Base-by-base conservation (phyloP, 805 yeast species). In the Alloascoidea hylecoeti region DNA sequence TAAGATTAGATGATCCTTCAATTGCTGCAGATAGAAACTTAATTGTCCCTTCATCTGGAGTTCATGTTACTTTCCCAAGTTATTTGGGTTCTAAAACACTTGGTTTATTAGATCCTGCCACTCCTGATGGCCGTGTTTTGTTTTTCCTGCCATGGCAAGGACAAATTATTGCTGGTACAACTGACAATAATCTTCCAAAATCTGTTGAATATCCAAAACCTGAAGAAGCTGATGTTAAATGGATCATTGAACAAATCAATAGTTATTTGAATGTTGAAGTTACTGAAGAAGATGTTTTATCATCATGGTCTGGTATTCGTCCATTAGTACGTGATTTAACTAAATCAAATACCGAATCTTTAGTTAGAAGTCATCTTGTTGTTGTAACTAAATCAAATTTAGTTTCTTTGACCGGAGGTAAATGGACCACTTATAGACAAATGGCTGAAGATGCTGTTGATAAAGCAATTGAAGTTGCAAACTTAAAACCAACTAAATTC, bases 111-210 rank as follows among this genome's bases (percentile, higher is more conserved):
- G 96, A 88, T 60, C 95, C 96, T 35, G 71, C 83, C 35, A 88
- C 97, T 36, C 66, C 89, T 23, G 97, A 88, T 56, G 96, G 96
- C 41, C 76, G 97, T 60, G 96, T 88, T 38, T 82, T 89, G 81
- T 88, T 88, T 63, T 88, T 89, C 66, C 67, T 88, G 57, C 97
- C 97, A 49, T 88, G 96, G 96, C 96, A 86, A 65, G 95, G 96
- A 4, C 82, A 86, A 57, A 94, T 88, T 23, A 68, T 88, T 46
- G 96, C 95, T 41, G 97, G 97, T 56, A 88, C 97, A 43, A 88
- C 97, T 40, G 97, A 88, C 63, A 48, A 45, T 15, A 51, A 62
- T 38, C 56, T 52, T 38, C 45, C 49, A 37, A 59, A 60, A 48
- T 15, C 35, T n/a, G n/a, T n/a, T 9, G 35, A 33, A 33, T 35